phyloP scores from a whole-genome alignment of 306 rosid species.

The Pterocarpus macrocarpus region DNA sequence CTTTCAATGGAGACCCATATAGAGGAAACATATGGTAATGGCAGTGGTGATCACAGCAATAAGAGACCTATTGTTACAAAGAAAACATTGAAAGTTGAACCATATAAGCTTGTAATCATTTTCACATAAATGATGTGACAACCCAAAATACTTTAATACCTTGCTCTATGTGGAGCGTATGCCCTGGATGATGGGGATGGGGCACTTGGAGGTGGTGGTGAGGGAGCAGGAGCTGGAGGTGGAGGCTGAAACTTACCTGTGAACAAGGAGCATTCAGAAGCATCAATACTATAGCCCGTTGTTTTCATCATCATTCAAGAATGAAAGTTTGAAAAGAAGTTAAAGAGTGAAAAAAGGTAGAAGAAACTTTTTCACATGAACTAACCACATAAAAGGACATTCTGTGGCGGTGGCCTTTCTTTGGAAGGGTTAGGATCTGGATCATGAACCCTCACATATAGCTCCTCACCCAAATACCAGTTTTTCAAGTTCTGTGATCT shows the following conservation, averaged over 20 bases:
- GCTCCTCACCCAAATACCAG: constrained; percentile 83
- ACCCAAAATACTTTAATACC: constrained; percentile 47
- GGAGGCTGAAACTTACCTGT: constrained; percentile 53
- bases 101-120: constrained; percentile 29
- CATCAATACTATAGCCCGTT: constrained; percentile 2
- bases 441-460: constrained; percentile 72
- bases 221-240: constrained; percentile 43
- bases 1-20: constrained; percentile 17
- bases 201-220: constrained; percentile 36
- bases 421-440: constrained; percentile 73
- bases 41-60: constrained; percentile 47
- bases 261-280: constrained; percentile 23
- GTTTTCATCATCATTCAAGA: not conserved
- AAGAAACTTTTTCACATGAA: not conserved
- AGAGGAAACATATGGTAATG: constrained; percentile 46
- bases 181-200: constrained; percentile 48
- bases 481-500: constrained; percentile 73
- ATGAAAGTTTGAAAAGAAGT: not conserved
- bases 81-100: not conserved
- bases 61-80: constrained; percentile 55
- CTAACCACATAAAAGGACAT: constrained; percentile 80
- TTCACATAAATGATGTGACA: constrained; percentile 8
- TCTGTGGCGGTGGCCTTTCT: constrained; percentile 69
- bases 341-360: not conserved
- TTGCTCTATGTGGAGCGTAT: constrained; percentile 44